phyloP scores from a whole-genome alignment of 352 stramenopile species.

The Phytophthora tubulina region DNA sequence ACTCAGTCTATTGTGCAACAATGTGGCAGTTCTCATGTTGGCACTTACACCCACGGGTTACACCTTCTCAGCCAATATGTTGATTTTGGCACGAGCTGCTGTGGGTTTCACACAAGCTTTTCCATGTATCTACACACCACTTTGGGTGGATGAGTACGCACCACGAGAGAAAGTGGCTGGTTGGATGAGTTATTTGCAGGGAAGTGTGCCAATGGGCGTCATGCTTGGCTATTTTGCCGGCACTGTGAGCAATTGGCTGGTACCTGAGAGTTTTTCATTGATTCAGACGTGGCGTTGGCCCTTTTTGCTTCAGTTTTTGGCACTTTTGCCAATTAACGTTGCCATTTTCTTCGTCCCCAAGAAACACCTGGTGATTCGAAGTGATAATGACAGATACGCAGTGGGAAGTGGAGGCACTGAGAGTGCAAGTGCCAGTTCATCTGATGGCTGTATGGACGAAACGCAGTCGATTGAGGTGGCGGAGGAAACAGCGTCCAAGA shows the following conservation, averaged over 20 bases:
- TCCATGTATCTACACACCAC: slow-evolving; percentile 83
- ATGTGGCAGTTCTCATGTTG: slow-evolving; percentile 77
- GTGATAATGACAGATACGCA: slow-evolving; percentile 44
- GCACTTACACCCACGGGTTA: slow-evolving; percentile 79
- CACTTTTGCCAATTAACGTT: slow-evolving; percentile 76
- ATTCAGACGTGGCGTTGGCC: slow-evolving; percentile 87
- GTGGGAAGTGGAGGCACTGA: slow-evolving; percentile 48
- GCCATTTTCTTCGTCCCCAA: slow-evolving; percentile 86
- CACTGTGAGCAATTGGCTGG: slow-evolving; percentile 85
- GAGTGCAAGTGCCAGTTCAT: slow-evolving; percentile 58
- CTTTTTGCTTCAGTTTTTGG: slow-evolving; percentile 86
- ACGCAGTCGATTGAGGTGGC: slow-evolving; percentile 51
- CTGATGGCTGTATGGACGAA: slow-evolving; percentile 52
- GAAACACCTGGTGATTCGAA: slow-evolving; percentile 81
- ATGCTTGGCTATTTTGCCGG: slow-evolving; percentile 89
- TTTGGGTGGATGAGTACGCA: slow-evolving; percentile 89
- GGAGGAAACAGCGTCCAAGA: slow-evolving; percentile 26
- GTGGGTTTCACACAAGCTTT: slow-evolving; percentile 90
- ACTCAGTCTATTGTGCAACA: slow-evolving; percentile 80
- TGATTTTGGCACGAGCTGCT: slow-evolving; percentile 73
- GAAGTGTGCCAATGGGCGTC: slow-evolving; percentile 84
- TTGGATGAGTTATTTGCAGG: slow-evolving; percentile 90
- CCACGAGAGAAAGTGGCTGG: slow-evolving; percentile 76
- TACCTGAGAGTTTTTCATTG: slow-evolving; percentile 67
- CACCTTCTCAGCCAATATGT: slow-evolving; percentile 69